Evolutionary conservation across 2,329 filamentous ascomycete species (phyloP), one percentile per base, ranked within the genome.

Genomic region (Penicillium sp.): DNA sequence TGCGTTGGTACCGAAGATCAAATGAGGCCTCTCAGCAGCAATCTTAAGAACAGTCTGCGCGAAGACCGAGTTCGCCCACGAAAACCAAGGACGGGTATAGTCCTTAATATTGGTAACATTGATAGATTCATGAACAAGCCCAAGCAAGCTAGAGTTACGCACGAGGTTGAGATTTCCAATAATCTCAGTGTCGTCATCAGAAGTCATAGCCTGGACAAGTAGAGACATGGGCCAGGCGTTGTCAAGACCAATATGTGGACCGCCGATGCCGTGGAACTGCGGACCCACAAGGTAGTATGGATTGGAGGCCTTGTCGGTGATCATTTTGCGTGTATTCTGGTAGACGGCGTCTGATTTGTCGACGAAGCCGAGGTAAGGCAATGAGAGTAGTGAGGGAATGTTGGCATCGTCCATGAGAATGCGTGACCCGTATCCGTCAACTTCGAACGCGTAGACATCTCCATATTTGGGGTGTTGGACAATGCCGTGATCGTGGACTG

Each of bases 151-250:
- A 1, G 88, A 88, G 57, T 85, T 81, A 57, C 94, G 85, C 37
- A 99, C 94, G 31, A 88, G 73, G 8, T 85, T 78, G 26, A 99
- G 74, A 59, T 88, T 89, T 46, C 84, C 80, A 57, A 75, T 78
- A 61, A 99, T 97, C 76, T 99, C 94, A 16, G 62, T 61, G 58
- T 96, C 92, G 55, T 92, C 81, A 48, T 93, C 83, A 6, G 87
- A 88, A 0, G 94, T 99, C 82, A 94, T 91, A 3, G 90, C 91
- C 74, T 97, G 92, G 19, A 97, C 84, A 9, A 99, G 80, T 59
- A 97, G 78, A 70, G 90, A 94, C 91, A 99, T 97, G 0, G 94
- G 94, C 94, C 94, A 99, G 8, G 93, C 94, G 63, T 96, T 90
- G 65, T 84, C 79, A n/a, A 96, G 77, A 0, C 94, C 94, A 62